A percentile compares a stretch with the other conserved stretches of the same genome.
Evolutionary conservation across 805 yeast genomes (phyloP).

Genomic region (Wickerhamiella sergipiensis): DNA sequence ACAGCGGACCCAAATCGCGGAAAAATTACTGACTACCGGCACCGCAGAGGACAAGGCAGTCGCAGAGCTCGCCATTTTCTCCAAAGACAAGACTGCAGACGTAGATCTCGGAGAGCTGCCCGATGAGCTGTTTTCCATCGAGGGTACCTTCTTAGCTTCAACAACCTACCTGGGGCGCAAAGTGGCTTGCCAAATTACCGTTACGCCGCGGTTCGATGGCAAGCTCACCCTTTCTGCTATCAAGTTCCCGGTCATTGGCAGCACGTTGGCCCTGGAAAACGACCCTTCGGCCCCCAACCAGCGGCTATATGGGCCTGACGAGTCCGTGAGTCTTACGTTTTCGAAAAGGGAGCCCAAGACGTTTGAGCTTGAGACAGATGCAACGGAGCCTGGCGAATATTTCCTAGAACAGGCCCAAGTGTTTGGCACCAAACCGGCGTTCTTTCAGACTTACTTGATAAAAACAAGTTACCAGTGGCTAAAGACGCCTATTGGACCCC

Average conservation of each 20-base stretch:
- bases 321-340: conserved; percentile 15
- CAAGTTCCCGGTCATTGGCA: conserved; percentile 9
- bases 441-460: conserved; percentile 9
- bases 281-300: neutral
- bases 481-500: conserved; percentile 1
- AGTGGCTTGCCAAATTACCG: conserved; percentile 12
- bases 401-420: conserved; percentile 11
- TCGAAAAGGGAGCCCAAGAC: conserved; percentile 11
- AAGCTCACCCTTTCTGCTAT: conserved; percentile 6
- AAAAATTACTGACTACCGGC: conserved; percentile 10
- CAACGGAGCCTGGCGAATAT: conserved; percentile 19
- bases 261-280: conserved; percentile 4
- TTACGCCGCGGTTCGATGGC: conserved; percentile 10
- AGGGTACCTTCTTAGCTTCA: conserved; percentile 9
- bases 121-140: conserved; percentile 5
- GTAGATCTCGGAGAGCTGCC: neutral
- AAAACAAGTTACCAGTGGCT: conserved; percentile 6
- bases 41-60: conserved; percentile 14
- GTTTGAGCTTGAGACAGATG: conserved; percentile 18
- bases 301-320: neutral
- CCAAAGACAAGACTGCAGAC: neutral
- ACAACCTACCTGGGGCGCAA: conserved; percentile 14
- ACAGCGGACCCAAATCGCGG: neutral
- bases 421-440: conserved; percentile 3
- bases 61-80: conserved; percentile 7